Percentiles rank a stretch among this genome's conserved stretches.
phyloP scores from a whole-genome alignment of 371 early-diverging fungal genomes.

The Lichtheimia ornata region DNA sequence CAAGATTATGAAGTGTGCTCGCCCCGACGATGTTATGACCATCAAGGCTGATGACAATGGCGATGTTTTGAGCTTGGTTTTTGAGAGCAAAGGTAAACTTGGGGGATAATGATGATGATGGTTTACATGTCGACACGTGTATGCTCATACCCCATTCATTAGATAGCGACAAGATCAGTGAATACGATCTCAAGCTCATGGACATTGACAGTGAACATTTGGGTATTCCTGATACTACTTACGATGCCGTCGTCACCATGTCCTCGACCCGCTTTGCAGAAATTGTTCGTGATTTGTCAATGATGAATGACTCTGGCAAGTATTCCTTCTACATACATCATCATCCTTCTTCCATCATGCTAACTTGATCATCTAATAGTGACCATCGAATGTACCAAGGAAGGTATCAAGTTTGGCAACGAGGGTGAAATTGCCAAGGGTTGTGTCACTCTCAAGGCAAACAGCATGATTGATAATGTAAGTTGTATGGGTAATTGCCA shows the following conservation, averaged over 20 bases:
- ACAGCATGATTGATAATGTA: slow-evolving; percentile 74
- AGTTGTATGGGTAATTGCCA: slow-evolving; percentile 9
- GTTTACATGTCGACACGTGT: not conserved
- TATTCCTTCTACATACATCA: slow-evolving; percentile 11
- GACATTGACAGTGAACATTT: slow-evolving; percentile 96
- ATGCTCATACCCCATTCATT: not conserved
- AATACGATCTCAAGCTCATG: slow-evolving; percentile 96
- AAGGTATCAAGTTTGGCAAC: slow-evolving; percentile 89
- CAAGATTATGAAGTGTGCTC: slow-evolving; percentile 95
- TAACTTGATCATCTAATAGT: slow-evolving; percentile 50
- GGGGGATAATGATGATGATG: no score
- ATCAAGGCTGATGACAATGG: slow-evolving; percentile 88
- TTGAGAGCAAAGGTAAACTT: slow-evolving; percentile 74
- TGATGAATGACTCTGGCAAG: slow-evolving; percentile 86
- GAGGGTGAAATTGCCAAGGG: slow-evolving; percentile 92
- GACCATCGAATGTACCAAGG: slow-evolving; percentile 88
- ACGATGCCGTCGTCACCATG: slow-evolving; percentile 90
- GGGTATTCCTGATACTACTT: slow-evolving; percentile 93
- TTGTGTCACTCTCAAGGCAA: slow-evolving; percentile 79
- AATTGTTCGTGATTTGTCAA: slow-evolving; percentile 87
- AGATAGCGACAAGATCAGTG: slow-evolving; percentile 87
- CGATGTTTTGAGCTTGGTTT: slow-evolving; percentile 81
- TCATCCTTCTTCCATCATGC: no score
- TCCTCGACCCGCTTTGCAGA: slow-evolving; percentile 90
- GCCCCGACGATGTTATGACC: slow-evolving; percentile 91